Conservation (phyloP, 1,284 basidiomycete genomes). For the Cutaneotrichosporon spelunceum region DNA sequence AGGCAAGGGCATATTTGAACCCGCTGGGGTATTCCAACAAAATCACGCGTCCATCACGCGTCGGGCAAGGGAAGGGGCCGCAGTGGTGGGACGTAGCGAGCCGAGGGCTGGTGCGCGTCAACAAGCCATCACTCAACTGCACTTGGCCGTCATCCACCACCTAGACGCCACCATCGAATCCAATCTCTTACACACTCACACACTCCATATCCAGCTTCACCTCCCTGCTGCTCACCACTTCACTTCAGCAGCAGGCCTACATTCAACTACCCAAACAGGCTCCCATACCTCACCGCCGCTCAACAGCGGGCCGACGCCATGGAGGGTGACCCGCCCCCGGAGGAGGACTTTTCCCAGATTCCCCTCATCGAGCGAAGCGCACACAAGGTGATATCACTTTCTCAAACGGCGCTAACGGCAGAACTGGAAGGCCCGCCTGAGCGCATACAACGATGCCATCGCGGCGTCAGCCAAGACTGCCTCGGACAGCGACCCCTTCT, state of each 20-base stretch:
- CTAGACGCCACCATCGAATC: not conserved
- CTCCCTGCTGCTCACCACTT: not conserved
- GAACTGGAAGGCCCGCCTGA: conserved; percentile 97
- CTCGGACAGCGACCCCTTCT: conserved; percentile 89
- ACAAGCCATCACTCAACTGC: not conserved
- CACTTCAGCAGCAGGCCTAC: not conserved
- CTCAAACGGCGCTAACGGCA: conserved; percentile 27
- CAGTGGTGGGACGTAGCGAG: not conserved
- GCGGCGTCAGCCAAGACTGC: conserved; percentile 81
- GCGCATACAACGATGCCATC: conserved; percentile 84
- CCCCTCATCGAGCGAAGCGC: conserved; percentile 76
- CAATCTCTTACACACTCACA: not conserved
- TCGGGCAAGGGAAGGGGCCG: not conserved
- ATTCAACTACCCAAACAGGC: not conserved
- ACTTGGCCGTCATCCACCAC: not conserved
- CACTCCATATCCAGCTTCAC: not conserved
- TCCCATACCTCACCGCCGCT: not conserved
- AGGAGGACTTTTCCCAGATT: conserved; percentile 87
- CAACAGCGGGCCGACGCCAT: conserved; percentile 52
- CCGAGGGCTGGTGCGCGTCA: not conserved
- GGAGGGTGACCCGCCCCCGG: conserved; percentile 84
- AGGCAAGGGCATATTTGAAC: too few relatives aligned
- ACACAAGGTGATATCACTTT: conserved; percentile 63
- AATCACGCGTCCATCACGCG: not conserved
- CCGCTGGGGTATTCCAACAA: too few relatives aligned